Evolutionary conservation across 805 yeast genomes (phyloP), one percentile per base, ranked within the genome.

Genomic region (Brettanomyces sp.): DNA sequence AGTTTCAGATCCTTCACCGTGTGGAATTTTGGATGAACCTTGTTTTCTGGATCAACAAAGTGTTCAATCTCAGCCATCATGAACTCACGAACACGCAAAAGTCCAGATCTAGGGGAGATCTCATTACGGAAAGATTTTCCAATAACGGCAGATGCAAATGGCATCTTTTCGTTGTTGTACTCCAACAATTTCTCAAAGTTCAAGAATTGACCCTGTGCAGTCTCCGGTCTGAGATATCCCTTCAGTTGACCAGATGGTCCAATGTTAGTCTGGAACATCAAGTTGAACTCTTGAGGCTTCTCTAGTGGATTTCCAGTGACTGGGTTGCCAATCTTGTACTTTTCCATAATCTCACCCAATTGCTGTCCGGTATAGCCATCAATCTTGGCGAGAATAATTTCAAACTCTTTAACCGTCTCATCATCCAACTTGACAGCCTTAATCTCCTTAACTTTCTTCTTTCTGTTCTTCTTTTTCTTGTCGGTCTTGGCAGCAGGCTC

Each of bases 31-130:
- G 82, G 74, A 68, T 93, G 99, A 30, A 73, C 65, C 71, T 93
- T 93, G 69, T 90, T 76, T 42, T 72, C 70, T 49, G 99, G 99
- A 65, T 93, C 99, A 54, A 95, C 97, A 62, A 79, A 93, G 69
- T 93, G 99, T 73, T 93, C 99, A 63, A 93, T 90, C 76, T 93
- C 99, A 48, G 98, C 99, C 99, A 93, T 93, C 64, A 93, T 74
- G 67, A 93, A 93, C 74, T 93, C 99, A 70, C 99, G 88, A 48
- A 95, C 99, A 71, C 99, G 85, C 65, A 93, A 76, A 57, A 93
- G 75, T 57, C 99, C 99, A 25, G 98, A 86, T 68, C 99, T 83
- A 58, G 99, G 99, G 42, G 97, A 88, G 60, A 93, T 93, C 73
- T 93, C 99, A 68, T 93, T 93, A 75, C 99, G 85, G 77, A 93